Evolutionary conservation across 345 rosid genomes (phyloP).

Genomic region (Pistacia atlantica): DNA sequence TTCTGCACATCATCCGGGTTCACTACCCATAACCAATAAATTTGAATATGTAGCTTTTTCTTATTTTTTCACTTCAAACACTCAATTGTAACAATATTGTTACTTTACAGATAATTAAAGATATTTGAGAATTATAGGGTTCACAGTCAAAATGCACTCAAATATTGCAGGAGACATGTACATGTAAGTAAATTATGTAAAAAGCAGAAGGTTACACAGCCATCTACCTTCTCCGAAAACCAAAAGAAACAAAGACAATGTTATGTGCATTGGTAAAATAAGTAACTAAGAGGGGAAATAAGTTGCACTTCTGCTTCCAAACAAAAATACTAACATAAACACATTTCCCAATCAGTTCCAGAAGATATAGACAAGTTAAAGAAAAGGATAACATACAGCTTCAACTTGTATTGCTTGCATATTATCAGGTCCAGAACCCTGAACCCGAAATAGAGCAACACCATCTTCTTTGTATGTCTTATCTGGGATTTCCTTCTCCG

Average conservation of each 20-base stretch:
- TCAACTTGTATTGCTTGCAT: conserved; percentile 99
- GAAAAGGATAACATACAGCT: conserved; percentile 55
- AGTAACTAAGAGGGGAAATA: background rate
- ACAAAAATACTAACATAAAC: conserved; percentile 2
- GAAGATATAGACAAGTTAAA: background rate
- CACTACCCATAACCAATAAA: background rate
- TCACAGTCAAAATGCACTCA: background rate
- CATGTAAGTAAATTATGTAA: background rate
- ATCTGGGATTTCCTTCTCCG: conserved; percentile 77
- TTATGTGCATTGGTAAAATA: background rate
- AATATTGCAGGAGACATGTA: background rate
- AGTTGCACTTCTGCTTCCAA: background rate
- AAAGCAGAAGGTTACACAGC: background rate
- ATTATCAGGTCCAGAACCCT: conserved; percentile 98
- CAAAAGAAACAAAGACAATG: background rate
- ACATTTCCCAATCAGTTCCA: background rate
- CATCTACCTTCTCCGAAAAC: background rate
- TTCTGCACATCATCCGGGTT: background rate
- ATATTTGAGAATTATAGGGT: background rate
- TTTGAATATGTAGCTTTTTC: background rate
- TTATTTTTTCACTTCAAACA: background rate
- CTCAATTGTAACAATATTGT: background rate
- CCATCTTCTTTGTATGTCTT: conserved; percentile 79
- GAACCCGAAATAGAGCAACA: conserved; percentile 80
- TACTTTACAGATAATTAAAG: background rate